Percentiles rank a stretch among this genome's conserved stretches.
These are phyloP conservation scores for Globisporangium echinulatum DNA, from an alignment of 352 stramenopile genomes.

Conservation along the genomic window DNA sequence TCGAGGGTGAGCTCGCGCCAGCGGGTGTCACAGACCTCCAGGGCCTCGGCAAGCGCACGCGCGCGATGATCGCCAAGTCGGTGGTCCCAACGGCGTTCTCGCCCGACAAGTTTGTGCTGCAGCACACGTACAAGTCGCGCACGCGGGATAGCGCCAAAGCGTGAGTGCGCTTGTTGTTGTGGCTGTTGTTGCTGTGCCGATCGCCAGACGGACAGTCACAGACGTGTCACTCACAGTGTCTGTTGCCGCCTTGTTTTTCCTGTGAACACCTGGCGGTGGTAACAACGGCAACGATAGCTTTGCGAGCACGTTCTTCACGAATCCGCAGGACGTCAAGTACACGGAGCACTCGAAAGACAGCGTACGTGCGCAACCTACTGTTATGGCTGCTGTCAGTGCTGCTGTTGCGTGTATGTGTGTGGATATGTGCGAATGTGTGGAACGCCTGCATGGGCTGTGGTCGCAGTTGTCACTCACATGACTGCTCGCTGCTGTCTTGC, in stretches of 20 bases:
- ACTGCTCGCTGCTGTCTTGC: too few species aligned
- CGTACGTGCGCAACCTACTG: conserved; percentile 13
- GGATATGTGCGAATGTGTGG: too few species aligned
- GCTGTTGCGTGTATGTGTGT: too few species aligned
- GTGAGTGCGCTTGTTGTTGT: conserved; percentile 20
- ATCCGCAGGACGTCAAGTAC: conserved; percentile 35
- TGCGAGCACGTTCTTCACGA: conserved; percentile 43
- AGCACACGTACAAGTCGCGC: conserved; percentile 51
- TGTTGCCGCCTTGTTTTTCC: neutral
- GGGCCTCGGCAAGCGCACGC: conserved; percentile 26
- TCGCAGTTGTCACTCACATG: too few species aligned
- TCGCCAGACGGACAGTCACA: neutral
- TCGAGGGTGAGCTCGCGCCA: conserved; percentile 33
- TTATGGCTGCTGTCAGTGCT: too few species aligned
- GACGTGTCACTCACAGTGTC: neutral
- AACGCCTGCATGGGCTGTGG: too few species aligned
- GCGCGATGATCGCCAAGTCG: conserved; percentile 14
- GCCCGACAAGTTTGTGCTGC: conserved; percentile 30
- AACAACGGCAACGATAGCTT: too few species aligned
- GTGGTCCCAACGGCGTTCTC: conserved; percentile 20
- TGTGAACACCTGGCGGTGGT: too few species aligned
- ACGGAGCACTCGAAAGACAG: conserved; percentile 29
- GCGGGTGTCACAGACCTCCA: conserved; percentile 34
- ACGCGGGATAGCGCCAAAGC: conserved; percentile 50
- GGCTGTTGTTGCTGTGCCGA: neutral